Percentiles rank a stretch among this genome's conserved stretches.
Evolutionary conservation across 306 rosid species (phyloP).

Genomic region (Astragalus membranaceus): DNA sequence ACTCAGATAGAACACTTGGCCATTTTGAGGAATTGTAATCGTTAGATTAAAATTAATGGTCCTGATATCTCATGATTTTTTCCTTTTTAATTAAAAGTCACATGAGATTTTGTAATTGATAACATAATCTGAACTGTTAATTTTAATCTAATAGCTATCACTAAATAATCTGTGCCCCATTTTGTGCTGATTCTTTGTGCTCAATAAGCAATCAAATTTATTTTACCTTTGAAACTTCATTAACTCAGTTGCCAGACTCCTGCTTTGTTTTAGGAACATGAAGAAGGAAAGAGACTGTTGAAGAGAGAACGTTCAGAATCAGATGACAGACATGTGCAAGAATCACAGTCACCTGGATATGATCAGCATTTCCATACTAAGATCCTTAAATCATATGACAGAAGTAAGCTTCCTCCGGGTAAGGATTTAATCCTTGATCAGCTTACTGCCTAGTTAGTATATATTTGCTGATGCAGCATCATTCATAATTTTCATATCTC

Average conservation of each 20-base stretch:
- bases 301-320: conserved; percentile 70
- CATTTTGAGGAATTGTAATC: no score
- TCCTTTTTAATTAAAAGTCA: no score
- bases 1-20: no score
- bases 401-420: conserved; percentile 88
- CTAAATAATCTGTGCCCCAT: background rate
- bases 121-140: no score
- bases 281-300: conserved; percentile 74
- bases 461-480: background rate
- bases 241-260: conserved; percentile 17
- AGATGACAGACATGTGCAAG: conserved; percentile 60
- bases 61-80: no score
- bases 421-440: conserved; percentile 29
- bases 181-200: background rate
- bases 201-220: background rate
- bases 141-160: no score
- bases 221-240: background rate
- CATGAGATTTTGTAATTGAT: no score
- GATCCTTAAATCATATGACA: conserved; percentile 52
- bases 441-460: background rate
- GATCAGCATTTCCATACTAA: conserved; percentile 56
- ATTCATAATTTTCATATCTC: background rate
- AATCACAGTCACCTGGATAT: conserved; percentile 48
- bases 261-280: conserved; percentile 66
- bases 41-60: no score